Evolutionary conservation across 495 filamentous ascomycete genomes (phyloP), one percentile per base, ranked within the genome.

Genomic region (Penicillium pancosmium): DNA sequence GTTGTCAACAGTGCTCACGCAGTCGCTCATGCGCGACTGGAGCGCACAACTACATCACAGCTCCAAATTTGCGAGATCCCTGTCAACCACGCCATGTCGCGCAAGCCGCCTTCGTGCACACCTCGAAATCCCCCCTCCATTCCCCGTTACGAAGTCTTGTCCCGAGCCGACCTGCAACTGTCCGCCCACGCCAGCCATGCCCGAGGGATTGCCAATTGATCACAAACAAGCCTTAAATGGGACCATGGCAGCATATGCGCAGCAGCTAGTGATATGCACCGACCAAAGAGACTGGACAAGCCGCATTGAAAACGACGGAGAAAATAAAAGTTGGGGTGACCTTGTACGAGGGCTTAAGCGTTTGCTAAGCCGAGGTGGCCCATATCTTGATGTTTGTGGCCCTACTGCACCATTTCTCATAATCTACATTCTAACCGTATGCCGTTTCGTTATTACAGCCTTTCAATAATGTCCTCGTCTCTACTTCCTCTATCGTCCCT

Each of bases 181-280:
- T 70, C 82, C 87, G 2, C 64, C 82, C 3, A 88, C 84, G 2
- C 87, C 87, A 7, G 58, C 69, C 10, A 81, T 87, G 69, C 91
- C 92, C 4, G 73, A 79, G 4, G 85, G 81, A 2, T 73, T 93
- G n/a, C 82, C 86, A 13, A 94, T 97, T 58, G 92, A 97, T 70
- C 80, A 82, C 61, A 71, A 82, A 34, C 86, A 83, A 52, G 74
- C 82, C 4, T 71, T 98, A 46, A 86, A 86, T 65, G 86, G 87
- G 16, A 88, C 91, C 4, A 90, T 97, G 75, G 80, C 89, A 5
- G 72, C 78, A n/a, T 94, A 97, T 69, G 80, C 85, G 16, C 86
- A 92, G 61, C 93, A 98, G 54, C 80, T 97, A 4, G 69, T 98
- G 3, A 78, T 97, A 15, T 90, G 85, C 56, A 96, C 93, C 1